Evolutionary conservation across 257 asterid species (phyloP).

Genomic region (Petunia secreta): DNA sequence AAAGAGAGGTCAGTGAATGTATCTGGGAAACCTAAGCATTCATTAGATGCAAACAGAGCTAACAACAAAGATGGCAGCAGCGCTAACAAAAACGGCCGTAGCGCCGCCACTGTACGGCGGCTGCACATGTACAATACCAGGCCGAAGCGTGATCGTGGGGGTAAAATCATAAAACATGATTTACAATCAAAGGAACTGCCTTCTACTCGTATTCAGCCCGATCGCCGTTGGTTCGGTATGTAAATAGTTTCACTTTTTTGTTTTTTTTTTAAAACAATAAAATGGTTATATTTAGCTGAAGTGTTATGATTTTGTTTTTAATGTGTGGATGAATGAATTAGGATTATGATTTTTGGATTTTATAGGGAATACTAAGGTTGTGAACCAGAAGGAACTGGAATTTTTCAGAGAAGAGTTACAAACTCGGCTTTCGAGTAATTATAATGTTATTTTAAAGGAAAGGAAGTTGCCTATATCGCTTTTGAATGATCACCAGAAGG

Average conservation of each 20-base stretch:
- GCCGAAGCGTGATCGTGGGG: conserved; percentile 64
- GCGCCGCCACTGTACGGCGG: conserved; percentile 92
- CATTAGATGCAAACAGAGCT: conserved; percentile 46
- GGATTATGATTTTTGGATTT: conserved; percentile 6
- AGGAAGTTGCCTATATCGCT: conserved; percentile 91
- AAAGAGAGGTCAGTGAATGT: conserved; percentile 81
- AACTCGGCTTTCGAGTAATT: conserved; percentile 76
- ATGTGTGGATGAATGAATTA: neutral
- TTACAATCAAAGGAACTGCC: conserved; percentile 92
- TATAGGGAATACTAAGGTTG: conserved; percentile 81
- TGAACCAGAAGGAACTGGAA: conserved; percentile 84
- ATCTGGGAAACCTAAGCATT: conserved; percentile 96
- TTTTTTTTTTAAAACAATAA: no score
- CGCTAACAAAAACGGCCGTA: conserved; percentile 54
- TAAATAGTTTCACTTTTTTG: neutral
- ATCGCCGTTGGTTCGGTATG: conserved; percentile 95
- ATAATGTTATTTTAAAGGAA: conserved; percentile 83
- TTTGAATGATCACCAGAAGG: conserved; percentile 88
- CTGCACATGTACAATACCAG: conserved; percentile 85
- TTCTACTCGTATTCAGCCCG: conserved; percentile 88
- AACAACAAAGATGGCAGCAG: conserved; percentile 52
- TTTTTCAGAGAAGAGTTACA: conserved; percentile 81
- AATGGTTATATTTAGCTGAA: neutral
- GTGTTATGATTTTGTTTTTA: neutral
- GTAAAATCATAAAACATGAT: conserved; percentile 68